Percentiles rank a stretch among this genome's conserved stretches.
Evolutionary conservation across 208 protist genomes (phyloP).

Genomic region (Crithidia fasciculata): DNA sequence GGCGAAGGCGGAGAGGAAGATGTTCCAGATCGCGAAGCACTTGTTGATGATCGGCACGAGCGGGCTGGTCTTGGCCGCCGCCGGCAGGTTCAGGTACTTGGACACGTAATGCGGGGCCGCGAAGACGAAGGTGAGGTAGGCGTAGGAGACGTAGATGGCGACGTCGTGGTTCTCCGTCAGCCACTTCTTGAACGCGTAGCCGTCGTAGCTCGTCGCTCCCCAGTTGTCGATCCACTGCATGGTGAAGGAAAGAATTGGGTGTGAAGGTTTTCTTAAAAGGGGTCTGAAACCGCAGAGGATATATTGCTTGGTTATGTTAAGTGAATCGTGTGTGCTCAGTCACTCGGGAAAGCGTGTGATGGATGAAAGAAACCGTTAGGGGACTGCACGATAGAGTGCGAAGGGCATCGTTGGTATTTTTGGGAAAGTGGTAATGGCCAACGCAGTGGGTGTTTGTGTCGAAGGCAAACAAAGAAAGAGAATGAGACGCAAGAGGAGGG

Average conservation of each 20-base stretch:
- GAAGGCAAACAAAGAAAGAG: too few species aligned
- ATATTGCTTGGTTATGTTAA: neutral
- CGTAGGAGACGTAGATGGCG: conserved; percentile 50
- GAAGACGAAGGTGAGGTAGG: conserved; percentile 61
- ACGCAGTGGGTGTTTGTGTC: neutral
- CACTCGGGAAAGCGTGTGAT: too few species aligned
- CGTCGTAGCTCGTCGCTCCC: conserved; percentile 60
- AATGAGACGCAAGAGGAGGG: too few species aligned
- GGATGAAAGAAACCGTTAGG: too few species aligned
- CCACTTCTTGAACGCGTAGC: conserved; percentile 59
- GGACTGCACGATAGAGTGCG: too few species aligned
- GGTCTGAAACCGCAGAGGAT: neutral
- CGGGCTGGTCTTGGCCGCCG: conserved; percentile 33
- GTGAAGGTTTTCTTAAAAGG: neutral
- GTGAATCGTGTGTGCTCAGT: too few species aligned
- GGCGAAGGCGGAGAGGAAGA: conserved; percentile 88
- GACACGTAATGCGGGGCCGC: conserved; percentile 36
- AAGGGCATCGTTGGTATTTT: too few species aligned
- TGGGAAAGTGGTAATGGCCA: too few species aligned
- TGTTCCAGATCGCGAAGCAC: conserved; percentile 86
- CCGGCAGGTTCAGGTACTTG: conserved; percentile 36
- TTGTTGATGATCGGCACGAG: conserved; percentile 47
- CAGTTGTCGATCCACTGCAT: conserved; percentile 61
- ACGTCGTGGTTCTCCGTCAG: conserved; percentile 68
- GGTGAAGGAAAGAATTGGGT: conserved; percentile 3